Evolutionary conservation across 441 rosid species (phyloP).

Genomic region (Jatropha podagrica): DNA sequence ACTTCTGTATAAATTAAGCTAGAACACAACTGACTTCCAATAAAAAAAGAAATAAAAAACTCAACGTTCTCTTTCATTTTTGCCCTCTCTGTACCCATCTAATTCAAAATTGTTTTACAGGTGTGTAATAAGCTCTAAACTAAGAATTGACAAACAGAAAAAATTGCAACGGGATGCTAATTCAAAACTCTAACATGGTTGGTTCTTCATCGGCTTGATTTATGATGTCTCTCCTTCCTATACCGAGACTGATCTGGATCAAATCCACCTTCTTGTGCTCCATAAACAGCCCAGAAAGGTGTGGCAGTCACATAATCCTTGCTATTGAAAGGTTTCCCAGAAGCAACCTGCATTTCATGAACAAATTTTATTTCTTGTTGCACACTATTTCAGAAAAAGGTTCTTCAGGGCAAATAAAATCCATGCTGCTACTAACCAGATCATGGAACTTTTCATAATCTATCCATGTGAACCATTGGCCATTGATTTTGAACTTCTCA

Average conservation of each 20-base stretch:
- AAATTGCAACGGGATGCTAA: conserved; percentile 5
- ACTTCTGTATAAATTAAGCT: neutral
- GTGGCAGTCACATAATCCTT: conserved; percentile 80
- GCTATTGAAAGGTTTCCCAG: conserved; percentile 77
- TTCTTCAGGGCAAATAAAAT: neutral
- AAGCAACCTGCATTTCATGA: conserved; percentile 59
- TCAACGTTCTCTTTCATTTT: neutral
- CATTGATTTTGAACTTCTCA: conserved; percentile 74
- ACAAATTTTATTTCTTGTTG: neutral
- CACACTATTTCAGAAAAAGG: neutral
- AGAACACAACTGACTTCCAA: neutral
- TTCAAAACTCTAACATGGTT: conserved; percentile 27
- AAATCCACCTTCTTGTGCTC: conserved; percentile 91
- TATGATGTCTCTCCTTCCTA: conserved; percentile 84
- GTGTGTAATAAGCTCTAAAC: neutral
- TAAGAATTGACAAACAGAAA: neutral
- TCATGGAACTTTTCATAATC: conserved; percentile 92
- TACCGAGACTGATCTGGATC: conserved; percentile 82
- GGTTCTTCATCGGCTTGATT: conserved; percentile 39
- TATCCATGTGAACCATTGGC: conserved; percentile 91
- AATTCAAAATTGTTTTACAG: conserved; percentile 17
- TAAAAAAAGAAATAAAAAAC: neutral
- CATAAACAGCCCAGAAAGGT: conserved; percentile 88
- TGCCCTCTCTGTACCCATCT: conserved; percentile 5
- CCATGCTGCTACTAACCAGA: conserved; percentile 52